Evolutionary conservation across 768 basidiomycete species (phyloP).

Genomic region (Tubosaeta brunneosetosa): DNA sequence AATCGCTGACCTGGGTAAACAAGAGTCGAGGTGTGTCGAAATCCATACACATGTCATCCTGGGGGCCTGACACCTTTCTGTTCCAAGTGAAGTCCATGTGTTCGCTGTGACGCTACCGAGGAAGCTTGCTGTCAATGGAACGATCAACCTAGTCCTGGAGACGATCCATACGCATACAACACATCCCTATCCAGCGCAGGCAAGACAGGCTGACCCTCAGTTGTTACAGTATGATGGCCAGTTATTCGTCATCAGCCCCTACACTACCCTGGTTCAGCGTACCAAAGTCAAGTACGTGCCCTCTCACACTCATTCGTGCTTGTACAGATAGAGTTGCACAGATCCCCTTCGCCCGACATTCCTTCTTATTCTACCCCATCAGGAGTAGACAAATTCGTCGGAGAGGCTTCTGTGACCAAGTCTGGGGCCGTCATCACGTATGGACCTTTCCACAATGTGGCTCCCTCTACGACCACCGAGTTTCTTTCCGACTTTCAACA

Average conservation of each 20-base stretch:
- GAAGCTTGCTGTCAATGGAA: constrained; percentile 51
- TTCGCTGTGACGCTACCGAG: constrained; percentile 64
- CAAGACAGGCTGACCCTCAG: constrained; percentile 73
- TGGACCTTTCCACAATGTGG: constrained; percentile 80
- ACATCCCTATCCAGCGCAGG: constrained; percentile 67
- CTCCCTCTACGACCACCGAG: constrained; percentile 49
- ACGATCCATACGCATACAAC: constrained; percentile 76
- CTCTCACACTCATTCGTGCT: not conserved
- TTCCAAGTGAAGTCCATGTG: constrained; percentile 42
- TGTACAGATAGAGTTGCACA: constrained; percentile 27
- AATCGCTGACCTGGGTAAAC: constrained; percentile 45
- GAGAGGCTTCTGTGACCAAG: constrained; percentile 61
- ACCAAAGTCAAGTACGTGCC: constrained; percentile 76
- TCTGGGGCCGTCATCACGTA: constrained; percentile 81
- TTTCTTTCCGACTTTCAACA: constrained; percentile 64
- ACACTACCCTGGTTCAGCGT: constrained; percentile 73
- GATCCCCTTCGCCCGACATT: constrained; percentile 67
- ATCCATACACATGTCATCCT: constrained; percentile 2
- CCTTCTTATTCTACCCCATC: constrained; percentile 69
- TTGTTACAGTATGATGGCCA: constrained; percentile 71
- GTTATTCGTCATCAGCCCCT: constrained; percentile 81
- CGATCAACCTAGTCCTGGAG: constrained; percentile 73
- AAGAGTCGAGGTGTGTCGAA: constrained; percentile 48
- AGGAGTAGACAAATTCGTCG: constrained; percentile 52
- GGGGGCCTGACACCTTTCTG: constrained; percentile 18